Percentiles rank a stretch among this genome's conserved stretches.
phyloP scores from a whole-genome alignment of 139 green algal species.

The Dunaliella primolecta region DNA sequence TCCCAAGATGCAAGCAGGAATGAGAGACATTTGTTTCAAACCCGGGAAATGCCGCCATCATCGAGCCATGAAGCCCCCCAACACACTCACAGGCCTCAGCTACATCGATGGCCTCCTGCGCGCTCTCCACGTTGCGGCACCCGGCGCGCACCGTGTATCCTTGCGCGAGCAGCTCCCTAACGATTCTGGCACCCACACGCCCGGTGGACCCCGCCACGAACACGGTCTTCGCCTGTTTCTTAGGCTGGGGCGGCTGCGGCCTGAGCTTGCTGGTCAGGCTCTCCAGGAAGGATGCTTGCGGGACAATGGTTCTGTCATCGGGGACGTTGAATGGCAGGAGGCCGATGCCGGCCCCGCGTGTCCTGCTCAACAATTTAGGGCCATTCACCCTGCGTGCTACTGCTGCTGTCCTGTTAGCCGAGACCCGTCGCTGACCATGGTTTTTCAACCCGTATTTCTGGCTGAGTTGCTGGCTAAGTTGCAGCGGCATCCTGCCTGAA shows the following conservation, averaged over 20 bases:
- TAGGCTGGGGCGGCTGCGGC: background rate
- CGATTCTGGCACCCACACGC: slow-evolving; percentile 67
- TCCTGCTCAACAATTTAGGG: too few species aligned
- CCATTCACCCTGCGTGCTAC: too few species aligned
- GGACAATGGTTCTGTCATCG: too few species aligned
- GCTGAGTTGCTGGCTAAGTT: too few species aligned
- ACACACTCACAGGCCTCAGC: slow-evolving; percentile 40
- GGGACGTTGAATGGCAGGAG: too few species aligned
- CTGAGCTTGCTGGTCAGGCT: background rate
- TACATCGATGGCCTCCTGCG: slow-evolving; percentile 43
- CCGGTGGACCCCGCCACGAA: slow-evolving; percentile 88
- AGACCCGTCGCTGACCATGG: too few species aligned
- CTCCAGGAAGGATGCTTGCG: background rate
- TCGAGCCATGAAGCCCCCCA: background rate
- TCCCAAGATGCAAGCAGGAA: background rate
- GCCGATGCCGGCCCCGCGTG: too few species aligned
- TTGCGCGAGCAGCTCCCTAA: slow-evolving; percentile 55
- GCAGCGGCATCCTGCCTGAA: too few species aligned
- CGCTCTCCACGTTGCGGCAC: slow-evolving; percentile 58
- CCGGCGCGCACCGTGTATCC: slow-evolving; percentile 76
- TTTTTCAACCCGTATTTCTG: too few species aligned
- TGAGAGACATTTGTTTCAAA: too few species aligned
- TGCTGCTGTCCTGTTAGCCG: too few species aligned
- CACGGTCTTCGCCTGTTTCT: slow-evolving; percentile 35
- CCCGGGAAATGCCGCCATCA: background rate